Evolutionary conservation across 495 filamentous ascomycete genomes (phyloP).

Genomic region (Penicillium antarcticum): DNA sequence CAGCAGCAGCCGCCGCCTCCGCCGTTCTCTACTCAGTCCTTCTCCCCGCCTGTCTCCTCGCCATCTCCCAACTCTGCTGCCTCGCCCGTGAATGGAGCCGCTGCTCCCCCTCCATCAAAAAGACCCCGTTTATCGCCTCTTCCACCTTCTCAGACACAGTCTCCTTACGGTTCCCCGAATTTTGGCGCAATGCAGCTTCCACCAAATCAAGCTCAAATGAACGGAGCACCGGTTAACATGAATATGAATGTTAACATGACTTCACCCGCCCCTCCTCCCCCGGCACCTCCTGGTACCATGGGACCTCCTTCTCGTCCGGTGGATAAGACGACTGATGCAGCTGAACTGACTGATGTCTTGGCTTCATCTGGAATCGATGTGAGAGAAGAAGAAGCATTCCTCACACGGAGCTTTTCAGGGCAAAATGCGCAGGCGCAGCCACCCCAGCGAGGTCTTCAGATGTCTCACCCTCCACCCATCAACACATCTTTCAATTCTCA

Average conservation of each 20-base stretch:
- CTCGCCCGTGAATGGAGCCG: conserved; percentile 40
- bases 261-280: conserved; percentile 23
- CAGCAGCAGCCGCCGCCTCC: conserved; percentile 30
- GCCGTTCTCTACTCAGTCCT: conserved; percentile 46
- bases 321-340: conserved; percentile 65
- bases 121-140: conserved; percentile 67
- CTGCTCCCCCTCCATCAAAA: conserved; percentile 55
- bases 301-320: conserved; percentile 74
- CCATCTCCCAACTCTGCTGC: conserved; percentile 41
- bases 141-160: conserved; percentile 45
- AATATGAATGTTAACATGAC: conserved; percentile 26
- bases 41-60: conserved; percentile 53
- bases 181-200: conserved; percentile 44
- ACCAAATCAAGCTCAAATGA: conserved; percentile 30
- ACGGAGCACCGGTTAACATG: conserved; percentile 33
- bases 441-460: conserved; percentile 41
- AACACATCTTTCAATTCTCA: conserved; percentile 42
- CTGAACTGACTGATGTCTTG: conserved; percentile 73
- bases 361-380: conserved; percentile 79
- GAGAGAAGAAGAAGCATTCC: conserved; percentile 72
- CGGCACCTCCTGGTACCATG: conserved; percentile 59
- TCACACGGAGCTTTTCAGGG: conserved; percentile 59
- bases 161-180: conserved; percentile 35
- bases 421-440: conserved; percentile 40
- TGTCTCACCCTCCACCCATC: conserved; percentile 35